Conservation (phyloP, 2,329 filamentous ascomycete genomes). For the Chlorencoelia australis region DNA sequence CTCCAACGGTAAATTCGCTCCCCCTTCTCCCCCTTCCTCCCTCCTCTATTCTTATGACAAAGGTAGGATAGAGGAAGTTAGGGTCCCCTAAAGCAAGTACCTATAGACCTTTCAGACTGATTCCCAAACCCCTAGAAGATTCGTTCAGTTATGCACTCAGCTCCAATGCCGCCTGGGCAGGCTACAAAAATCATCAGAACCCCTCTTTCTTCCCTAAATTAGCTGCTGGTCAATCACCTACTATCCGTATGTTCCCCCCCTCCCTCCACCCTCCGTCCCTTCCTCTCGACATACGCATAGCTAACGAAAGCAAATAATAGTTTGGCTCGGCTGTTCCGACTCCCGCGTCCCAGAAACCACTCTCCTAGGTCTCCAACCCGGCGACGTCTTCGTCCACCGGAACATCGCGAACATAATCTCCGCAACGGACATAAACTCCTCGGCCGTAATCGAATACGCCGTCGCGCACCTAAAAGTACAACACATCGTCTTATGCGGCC, state of each 20-base stretch:
- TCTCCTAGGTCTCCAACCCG: conserved; percentile 66
- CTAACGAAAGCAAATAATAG: conserved; percentile 25
- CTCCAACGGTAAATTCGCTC: conserved; percentile 1
- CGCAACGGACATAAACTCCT: conserved; percentile 63
- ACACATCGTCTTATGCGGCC: conserved; percentile 61
- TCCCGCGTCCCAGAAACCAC: conserved; percentile 77
- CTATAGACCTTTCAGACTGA: not conserved
- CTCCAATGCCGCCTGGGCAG: conserved; percentile 62
- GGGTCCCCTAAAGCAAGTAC: not conserved
- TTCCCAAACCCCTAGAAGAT: conserved; percentile 11
- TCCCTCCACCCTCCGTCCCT: not conserved
- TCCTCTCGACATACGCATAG: not conserved
- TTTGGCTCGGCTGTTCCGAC: conserved; percentile 85
- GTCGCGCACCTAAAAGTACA: conserved; percentile 62
- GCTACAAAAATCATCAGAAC: conserved; percentile 52
- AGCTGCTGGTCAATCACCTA: conserved; percentile 55
- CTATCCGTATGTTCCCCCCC: conserved; percentile 40
- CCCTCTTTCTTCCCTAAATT: conserved; percentile 62
- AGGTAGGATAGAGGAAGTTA: not conserved
- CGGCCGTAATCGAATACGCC: conserved; percentile 70
- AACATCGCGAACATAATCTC: conserved; percentile 83
- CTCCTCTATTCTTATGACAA: not conserved
- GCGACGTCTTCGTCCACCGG: conserved; percentile 81
- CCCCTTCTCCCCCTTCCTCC: not conserved
- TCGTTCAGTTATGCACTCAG: conserved; percentile 50